These are phyloP conservation scores for Rhynchospora tenuis DNA, from an alignment of 176 grass and related monocot species.

Conservation along the genomic window DNA sequence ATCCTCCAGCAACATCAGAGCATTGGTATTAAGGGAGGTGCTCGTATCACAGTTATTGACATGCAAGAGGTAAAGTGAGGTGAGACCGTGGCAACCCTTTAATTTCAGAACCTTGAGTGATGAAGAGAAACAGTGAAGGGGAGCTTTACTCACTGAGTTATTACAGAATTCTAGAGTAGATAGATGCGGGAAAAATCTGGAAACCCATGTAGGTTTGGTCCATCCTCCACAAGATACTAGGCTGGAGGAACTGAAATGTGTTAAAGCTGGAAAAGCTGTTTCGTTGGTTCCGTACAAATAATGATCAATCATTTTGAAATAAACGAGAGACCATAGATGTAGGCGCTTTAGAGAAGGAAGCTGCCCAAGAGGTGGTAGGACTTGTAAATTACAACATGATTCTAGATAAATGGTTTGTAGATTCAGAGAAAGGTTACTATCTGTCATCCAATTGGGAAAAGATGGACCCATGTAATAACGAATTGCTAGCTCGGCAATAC, in stretches of 20 bases:
- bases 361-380: slow-evolving; percentile 44
- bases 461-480: slow-evolving; percentile 31
- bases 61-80: background rate
- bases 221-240: slow-evolving; percentile 1
- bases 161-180: background rate
- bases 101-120: slow-evolving; percentile 11
- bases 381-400: slow-evolving; percentile 22
- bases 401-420: slow-evolving; percentile 26
- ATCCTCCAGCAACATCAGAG: background rate
- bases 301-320: slow-evolving; percentile 21
- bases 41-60: too few relatives aligned
- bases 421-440: background rate
- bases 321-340: slow-evolving; percentile 20
- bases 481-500: slow-evolving; percentile 36
- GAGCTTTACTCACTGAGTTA: background rate
- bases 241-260: slow-evolving; percentile 24
- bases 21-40: background rate
- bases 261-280: slow-evolving; percentile 32
- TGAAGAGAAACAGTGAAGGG: background rate
- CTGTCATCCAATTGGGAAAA: slow-evolving; percentile 30
- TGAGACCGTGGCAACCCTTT: background rate
- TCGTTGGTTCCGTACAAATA: slow-evolving; percentile 24
- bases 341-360: slow-evolving; percentile 30
- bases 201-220: background rate
- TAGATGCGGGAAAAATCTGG: background rate